A percentile compares a stretch with the other conserved stretches of the same genome.
Conservation (phyloP, 371 early-diverging fungal genomes). For the Rhizopus delemar region DNA sequence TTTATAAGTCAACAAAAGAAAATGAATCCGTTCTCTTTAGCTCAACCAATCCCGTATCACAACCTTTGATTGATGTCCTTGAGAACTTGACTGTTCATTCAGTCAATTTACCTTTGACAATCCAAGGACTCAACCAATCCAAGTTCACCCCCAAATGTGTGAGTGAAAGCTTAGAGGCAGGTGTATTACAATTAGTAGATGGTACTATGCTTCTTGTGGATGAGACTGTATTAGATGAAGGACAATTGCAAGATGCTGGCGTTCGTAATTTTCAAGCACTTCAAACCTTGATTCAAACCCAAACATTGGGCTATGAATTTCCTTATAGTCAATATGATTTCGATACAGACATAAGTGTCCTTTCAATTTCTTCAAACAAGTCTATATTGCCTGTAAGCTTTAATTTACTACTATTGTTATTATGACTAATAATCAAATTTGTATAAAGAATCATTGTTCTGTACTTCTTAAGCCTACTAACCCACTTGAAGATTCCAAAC, state of each 20-base stretch:
- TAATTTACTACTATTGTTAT: constrained; percentile 4
- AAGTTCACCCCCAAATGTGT: constrained; percentile 55
- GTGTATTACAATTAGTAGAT: constrained; percentile 58
- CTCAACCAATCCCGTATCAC: constrained; percentile 20
- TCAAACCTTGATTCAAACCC: constrained; percentile 51
- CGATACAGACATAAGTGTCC: constrained; percentile 56
- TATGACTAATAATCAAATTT: neutral
- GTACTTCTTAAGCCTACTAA: constrained; percentile 37
- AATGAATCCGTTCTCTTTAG: constrained; percentile 10
- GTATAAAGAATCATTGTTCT: constrained; percentile 50
- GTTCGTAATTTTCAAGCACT: constrained; percentile 64
- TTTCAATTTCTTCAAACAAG: constrained; percentile 55
- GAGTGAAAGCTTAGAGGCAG: constrained; percentile 54
- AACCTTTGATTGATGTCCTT: constrained; percentile 24
- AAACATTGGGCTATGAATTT: constrained; percentile 59
- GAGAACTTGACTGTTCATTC: constrained; percentile 46
- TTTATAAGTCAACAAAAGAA: constrained; percentile 7
- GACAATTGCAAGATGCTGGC: constrained; percentile 57
- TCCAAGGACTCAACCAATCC: constrained; percentile 51
- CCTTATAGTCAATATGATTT: constrained; percentile 65
- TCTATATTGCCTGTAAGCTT: constrained; percentile 61
- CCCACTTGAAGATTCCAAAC: constrained; percentile 13
- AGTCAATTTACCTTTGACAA: constrained; percentile 51
- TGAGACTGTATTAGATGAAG: constrained; percentile 66
- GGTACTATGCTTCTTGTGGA: constrained; percentile 62